Base-by-base conservation (phyloP, 495 filamentous ascomycete species). In the Aspergillus egyptiacus region DNA sequence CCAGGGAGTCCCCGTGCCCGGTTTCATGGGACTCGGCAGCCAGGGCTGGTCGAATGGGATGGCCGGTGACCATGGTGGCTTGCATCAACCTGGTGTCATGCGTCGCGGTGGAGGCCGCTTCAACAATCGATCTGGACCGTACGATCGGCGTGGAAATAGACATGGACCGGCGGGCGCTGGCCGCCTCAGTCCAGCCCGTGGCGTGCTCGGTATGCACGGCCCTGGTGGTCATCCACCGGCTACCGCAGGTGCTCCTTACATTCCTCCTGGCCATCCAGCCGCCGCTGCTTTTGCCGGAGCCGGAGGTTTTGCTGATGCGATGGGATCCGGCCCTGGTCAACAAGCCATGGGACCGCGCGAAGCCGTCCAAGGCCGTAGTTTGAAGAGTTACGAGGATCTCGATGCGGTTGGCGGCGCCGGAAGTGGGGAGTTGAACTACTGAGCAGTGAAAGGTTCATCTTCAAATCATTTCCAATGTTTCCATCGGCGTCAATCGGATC, bases 301-400 rank as follows among this genome's bases (percentile, higher is more conserved):
- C 10, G 67, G 64, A 43, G 68, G 63, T 23, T 82, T 75, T 56
- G 60, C 67, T 6, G 71, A 73, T 48, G 68, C 71, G 1, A 65
- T 67, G 51, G 69, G 67, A 30, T 71, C 67, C 15, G 80, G 81
- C 34, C 78, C 79, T 41, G 81, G 82, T 2, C 74, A 73, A 46
- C 85, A 84, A 36, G 81, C 84, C 1, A 81, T 90, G 53, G 86
- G 85, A 2, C 89, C 90, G 2, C 72, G 85, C 13, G 89, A 94
- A 67, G 87, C 91, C 1, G 87, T 95, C 2, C 84, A 90, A 54
- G 93, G 94, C 3, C 79, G 93, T 36, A 95, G 85, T 33, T 61
- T 98, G 27, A 95, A 93, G 75, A 94, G 87, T 64, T 98, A 98
- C 65, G 94, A 97, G 66, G 93, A 98, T 67, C 70, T 98, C 2